Base-by-base conservation (phyloP, 306 rosid genomes). In the Cyamopsis tetragonoloba region DNA sequence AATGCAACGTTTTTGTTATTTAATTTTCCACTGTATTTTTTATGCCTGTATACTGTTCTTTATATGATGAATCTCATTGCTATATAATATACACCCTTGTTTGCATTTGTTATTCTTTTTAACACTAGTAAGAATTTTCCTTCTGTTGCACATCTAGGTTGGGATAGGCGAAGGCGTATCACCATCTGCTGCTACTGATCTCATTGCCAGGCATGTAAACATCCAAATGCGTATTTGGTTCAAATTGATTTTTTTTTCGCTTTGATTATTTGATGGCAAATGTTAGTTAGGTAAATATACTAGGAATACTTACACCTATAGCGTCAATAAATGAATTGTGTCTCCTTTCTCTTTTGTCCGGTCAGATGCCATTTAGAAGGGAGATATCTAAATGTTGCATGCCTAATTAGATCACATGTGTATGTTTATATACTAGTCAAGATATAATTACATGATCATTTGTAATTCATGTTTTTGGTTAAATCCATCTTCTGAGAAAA, bases 111-210 rank as follows among this genome's bases (percentile, higher is more conserved):
- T 49, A 22, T 47, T 24, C 65, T 70, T 50, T 62, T 55, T 69
- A 42, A 41, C 20, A 41, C 6, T 55, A 63, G 34, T 80, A 53
- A 68, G 77, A 27, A 60, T 17, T 72, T 65, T 30, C 48, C 60
- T 68, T 69, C 59, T 28, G 10, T 79, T 70, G 43, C 48, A 66
- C 70, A 28, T 76, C 22, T 80, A 93, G 99, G 99, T 93, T 79
- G 99, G 99, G 48, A 90, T 93, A 43, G 99, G 99, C n/a, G 99
- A 93, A 85, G 99, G 97, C 7, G 96, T 93, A 81, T 93, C 99
- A 68, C 99, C 99, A n/a, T 88, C 97, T 2, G 95, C 99, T 53
- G 99, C 99, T 71, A 93, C 97, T 13, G 97, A 93, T 81, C 87
- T 93, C 49, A 93, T 93, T 65, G 99, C 97, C 86, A 93, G 97